A percentile compares a stretch with the other conserved stretches of the same genome.
phyloP scores from a whole-genome alignment of 306 rosid species.

The Citrullus colocynthis region DNA sequence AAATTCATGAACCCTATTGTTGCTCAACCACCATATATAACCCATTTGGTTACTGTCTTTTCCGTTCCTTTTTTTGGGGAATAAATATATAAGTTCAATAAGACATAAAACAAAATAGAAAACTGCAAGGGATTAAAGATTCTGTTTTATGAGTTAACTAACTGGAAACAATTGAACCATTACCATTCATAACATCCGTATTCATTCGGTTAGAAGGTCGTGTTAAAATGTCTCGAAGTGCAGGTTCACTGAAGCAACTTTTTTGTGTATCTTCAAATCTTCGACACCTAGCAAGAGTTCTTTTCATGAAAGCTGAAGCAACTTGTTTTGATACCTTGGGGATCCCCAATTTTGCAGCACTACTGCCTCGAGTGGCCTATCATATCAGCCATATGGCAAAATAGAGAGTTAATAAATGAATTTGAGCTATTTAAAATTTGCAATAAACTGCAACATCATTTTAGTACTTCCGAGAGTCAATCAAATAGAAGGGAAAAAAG shows the following conservation, averaged over 20 bases:
- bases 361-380: constrained; percentile 78
- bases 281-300: constrained; percentile 57
- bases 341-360: constrained; percentile 54
- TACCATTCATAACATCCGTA: constrained; percentile 23
- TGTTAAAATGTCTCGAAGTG: constrained; percentile 43
- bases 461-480: not conserved
- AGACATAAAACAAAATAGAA: not conserved
- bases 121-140: not conserved
- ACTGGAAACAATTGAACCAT: constrained; percentile 9
- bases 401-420: not conserved
- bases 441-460: not conserved
- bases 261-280: constrained; percentile 49
- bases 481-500: not conserved
- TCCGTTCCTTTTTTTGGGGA: not conserved
- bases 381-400: constrained; percentile 15
- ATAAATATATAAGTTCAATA: not conserved
- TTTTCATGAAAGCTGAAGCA: constrained; percentile 66
- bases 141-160: constrained; percentile 5
- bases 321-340: constrained; percentile 58
- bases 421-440: not conserved
- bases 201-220: constrained; percentile 20
- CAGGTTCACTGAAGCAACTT: constrained; percentile 65
- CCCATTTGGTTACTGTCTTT: not conserved
- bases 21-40: not conserved
- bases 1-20: not conserved